phyloP scores from a whole-genome alignment of 345 rosid genomes.

The Kernera saxatilis region DNA sequence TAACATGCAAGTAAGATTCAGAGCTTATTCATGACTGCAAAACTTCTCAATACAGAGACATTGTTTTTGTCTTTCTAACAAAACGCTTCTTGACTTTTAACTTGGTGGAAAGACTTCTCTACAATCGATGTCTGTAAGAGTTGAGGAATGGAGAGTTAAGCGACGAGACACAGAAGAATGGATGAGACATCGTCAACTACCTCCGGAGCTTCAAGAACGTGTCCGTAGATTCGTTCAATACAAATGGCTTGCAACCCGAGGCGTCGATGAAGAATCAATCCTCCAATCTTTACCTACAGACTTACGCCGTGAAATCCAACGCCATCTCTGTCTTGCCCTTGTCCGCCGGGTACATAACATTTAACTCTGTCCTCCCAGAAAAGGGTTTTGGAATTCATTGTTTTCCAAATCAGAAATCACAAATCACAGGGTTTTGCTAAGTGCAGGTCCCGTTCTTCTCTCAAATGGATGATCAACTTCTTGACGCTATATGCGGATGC shows the following conservation, averaged over 20 bases:
- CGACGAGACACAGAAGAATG: slow-evolving; percentile 91
- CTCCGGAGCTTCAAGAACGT: slow-evolving; percentile 68
- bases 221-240: slow-evolving; percentile 71
- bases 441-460: slow-evolving; percentile 84
- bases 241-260: slow-evolving; percentile 94
- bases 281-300: slow-evolving; percentile 67
- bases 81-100: slow-evolving; percentile 17
- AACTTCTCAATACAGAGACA: background rate
- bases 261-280: slow-evolving; percentile 86
- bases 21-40: background rate
- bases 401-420: background rate
- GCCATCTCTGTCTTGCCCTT: slow-evolving; percentile 84
- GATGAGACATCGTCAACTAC: slow-evolving; percentile 96
- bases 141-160: slow-evolving; percentile 90
- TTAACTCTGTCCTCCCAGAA: background rate
- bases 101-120: slow-evolving; percentile 57
- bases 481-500: slow-evolving; percentile 89
- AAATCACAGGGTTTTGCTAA: background rate
- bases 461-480: slow-evolving; percentile 93
- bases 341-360: slow-evolving; percentile 71
- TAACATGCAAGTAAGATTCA: slow-evolving; percentile 77
- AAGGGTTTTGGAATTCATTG: background rate
- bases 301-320: slow-evolving; percentile 87
- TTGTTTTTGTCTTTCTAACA: slow-evolving; percentile 33
- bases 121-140: slow-evolving; percentile 76